Percentiles rank a stretch among this genome's conserved stretches.
Evolutionary conservation across 768 basidiomycete genomes (phyloP).

Genomic region (Mycena maculata): DNA sequence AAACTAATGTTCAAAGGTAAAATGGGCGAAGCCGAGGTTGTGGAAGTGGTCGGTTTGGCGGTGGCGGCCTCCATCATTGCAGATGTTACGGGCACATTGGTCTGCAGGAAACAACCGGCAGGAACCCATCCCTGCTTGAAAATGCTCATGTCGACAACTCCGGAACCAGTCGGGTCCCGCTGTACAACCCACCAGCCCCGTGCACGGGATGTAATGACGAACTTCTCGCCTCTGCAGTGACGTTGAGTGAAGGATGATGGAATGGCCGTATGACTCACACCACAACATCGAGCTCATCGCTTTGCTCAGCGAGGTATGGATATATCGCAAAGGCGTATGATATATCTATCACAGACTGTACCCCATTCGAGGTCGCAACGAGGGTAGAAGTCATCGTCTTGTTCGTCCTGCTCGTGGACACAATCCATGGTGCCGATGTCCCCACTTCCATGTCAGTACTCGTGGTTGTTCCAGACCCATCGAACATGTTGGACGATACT

Average conservation of each 20-base stretch:
- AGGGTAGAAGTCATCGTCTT: slow-evolving; percentile 47
- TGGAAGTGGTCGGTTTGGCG: slow-evolving; percentile 54
- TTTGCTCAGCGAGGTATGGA: slow-evolving; percentile 98
- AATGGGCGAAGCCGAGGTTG: slow-evolving; percentile 66
- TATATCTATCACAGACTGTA: slow-evolving; percentile 59
- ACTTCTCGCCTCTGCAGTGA: slow-evolving; percentile 84
- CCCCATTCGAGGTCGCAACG: slow-evolving; percentile 38
- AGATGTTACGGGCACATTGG: slow-evolving; percentile 88
- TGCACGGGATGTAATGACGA: slow-evolving; percentile 92
- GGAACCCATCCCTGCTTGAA: slow-evolving; percentile 97
- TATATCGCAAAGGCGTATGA: slow-evolving; percentile 99
- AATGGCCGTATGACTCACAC: slow-evolving; percentile 70
- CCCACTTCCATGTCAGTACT: slow-evolving; percentile 53
- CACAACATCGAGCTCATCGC: slow-evolving; percentile 97
- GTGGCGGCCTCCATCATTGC: slow-evolving; percentile 85
- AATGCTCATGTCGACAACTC: slow-evolving; percentile 79
- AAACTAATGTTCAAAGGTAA: slow-evolving; percentile 92
- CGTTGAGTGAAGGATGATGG: slow-evolving; percentile 11
- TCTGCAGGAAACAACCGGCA: slow-evolving; percentile 95
- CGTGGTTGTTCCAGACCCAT: slow-evolving; percentile 52
- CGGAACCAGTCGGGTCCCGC: slow-evolving; percentile 88
- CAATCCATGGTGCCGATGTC: slow-evolving; percentile 53
- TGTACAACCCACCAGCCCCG: slow-evolving; percentile 99
- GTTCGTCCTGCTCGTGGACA: slow-evolving; percentile 48
- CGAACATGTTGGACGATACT: slow-evolving; percentile 67